Evolutionary conservation across 305 asterid genomes (phyloP), one percentile per base, ranked within the genome.

Genomic region (Lippia alba): DNA sequence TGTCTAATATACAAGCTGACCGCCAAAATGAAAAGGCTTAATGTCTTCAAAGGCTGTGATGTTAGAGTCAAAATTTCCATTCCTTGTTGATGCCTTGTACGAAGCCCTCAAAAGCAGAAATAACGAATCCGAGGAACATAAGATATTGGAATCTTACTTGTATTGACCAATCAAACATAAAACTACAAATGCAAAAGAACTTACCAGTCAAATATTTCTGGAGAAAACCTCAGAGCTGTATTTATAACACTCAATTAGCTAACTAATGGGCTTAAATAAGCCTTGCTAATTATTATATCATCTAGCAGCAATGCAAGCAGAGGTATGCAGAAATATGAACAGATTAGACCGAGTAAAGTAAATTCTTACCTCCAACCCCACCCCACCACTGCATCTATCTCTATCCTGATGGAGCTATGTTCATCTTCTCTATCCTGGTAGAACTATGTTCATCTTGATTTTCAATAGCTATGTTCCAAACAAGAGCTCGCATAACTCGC

Each of bases 1-100:
- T 33, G 80, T 70, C 76, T 78, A 62, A 92, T 78, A 76, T 84
- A 86, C 78, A 80, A 85, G 68, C 77, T 64, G 60, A 81, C 77
- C 1, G 94, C 97, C 51, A 83, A 78, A 74, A 69, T 66, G 81
- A 88, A 92, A 74, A 86, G 84, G 73, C 78, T 86, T 40, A 82
- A 56, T 33, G 93, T 87, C 83, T 79, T 86, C 19, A 80, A 60
- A 32, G 96, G 93, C 74, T 87, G 93, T 34, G 84, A 82, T 4
- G 73, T 71, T 72, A 89, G 81, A 15, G 88, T 81, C 62, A 89
- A 55, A 49, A 78, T 81, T 50, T 87, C 88, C 69, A 89, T 69
- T 76, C 87, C 96, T 78, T 74, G 78, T 64, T 79, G 83, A 80
- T 85, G 89, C 76, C 78, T 85, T 66, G 49, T 79, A 30, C 80